Percentiles rank a stretch among this genome's conserved stretches.
Conservation (phyloP, 495 filamentous ascomycete species). For the Aspergillus homomorphus region DNA sequence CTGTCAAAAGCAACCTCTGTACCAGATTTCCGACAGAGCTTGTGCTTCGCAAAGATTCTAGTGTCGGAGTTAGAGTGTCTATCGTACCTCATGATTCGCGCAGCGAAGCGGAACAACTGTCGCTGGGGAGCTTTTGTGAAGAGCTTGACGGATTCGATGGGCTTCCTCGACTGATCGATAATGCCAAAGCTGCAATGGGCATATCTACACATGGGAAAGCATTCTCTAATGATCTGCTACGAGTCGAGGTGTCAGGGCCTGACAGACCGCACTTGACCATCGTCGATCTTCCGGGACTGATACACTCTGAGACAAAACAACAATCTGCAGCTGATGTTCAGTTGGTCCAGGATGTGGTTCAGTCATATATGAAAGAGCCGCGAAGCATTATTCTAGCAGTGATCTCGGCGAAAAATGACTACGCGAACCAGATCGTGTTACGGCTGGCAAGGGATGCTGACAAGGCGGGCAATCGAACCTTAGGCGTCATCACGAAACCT, state of each 20-base stretch:
- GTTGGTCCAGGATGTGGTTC: conserved; percentile 43
- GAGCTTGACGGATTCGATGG: conserved; percentile 33
- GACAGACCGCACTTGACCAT: conserved; percentile 53
- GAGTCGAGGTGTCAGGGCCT: conserved; percentile 52
- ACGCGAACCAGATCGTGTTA: conserved; percentile 47
- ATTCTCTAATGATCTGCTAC: conserved; percentile 48
- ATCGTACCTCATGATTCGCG: conserved; percentile 36
- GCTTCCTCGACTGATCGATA: conserved; percentile 42
- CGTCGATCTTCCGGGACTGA: conserved; percentile 55
- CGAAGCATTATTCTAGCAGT: conserved; percentile 53
- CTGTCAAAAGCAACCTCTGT: conserved; percentile 48
- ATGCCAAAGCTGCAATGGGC: conserved; percentile 52
- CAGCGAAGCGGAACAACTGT: conserved; percentile 21
- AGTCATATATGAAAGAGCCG: conserved; percentile 49
- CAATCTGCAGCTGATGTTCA: conserved; percentile 44
- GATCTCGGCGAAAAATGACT: conserved; percentile 50
- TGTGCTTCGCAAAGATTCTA: conserved; percentile 44
- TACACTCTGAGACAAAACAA: conserved; percentile 46
- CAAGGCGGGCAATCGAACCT: conserved; percentile 40
- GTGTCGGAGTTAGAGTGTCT: conserved; percentile 30
- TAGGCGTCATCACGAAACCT: conserved; percentile 54
- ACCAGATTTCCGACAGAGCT: conserved; percentile 59
- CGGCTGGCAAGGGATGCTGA: conserved; percentile 44
- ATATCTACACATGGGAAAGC: conserved; percentile 34
- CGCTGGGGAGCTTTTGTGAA: conserved; percentile 31